A percentile compares a stretch with the other conserved stretches of the same genome.
These are phyloP conservation scores for Raphanus sativus DNA, from an alignment of 345 rosid species.

Conservation along the genomic window DNA sequence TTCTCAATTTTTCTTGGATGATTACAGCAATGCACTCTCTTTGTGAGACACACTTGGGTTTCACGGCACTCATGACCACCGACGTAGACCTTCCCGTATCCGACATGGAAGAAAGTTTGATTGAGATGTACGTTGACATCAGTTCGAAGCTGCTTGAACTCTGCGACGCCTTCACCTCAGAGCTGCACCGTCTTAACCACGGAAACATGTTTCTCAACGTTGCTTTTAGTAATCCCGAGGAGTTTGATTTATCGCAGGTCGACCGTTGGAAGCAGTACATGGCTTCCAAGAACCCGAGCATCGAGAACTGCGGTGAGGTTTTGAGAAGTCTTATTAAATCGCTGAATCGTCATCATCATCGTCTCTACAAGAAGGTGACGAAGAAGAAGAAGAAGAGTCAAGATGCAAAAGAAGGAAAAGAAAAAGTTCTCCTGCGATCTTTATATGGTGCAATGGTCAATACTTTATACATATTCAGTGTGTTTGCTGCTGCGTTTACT, in stretches of 20 bases:
- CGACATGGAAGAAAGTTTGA: conserved; percentile 62
- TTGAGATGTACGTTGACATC: conserved; percentile 53
- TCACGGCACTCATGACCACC: conserved; percentile 47
- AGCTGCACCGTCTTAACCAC: conserved; percentile 66
- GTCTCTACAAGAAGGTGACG: neutral
- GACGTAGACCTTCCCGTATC: conserved; percentile 61
- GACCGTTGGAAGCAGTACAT: conserved; percentile 66
- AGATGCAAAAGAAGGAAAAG: conserved; percentile 61
- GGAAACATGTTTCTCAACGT: conserved; percentile 70
- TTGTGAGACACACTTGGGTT: conserved; percentile 59
- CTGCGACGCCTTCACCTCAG: conserved; percentile 69
- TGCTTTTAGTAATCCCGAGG: conserved; percentile 49
- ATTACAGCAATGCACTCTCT: conserved; percentile 64
- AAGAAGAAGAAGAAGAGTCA: conserved; percentile 58
- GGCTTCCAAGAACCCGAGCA: conserved; percentile 56
- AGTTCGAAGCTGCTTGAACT: conserved; percentile 78
- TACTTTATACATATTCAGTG: conserved; percentile 61
- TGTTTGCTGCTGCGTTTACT: conserved; percentile 67
- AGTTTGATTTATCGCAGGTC: conserved; percentile 41
- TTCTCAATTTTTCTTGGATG: conserved; percentile 76
- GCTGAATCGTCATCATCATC: conserved; percentile 29
- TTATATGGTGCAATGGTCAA: conserved; percentile 74
- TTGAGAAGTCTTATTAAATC: conserved; percentile 52
- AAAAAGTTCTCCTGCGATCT: conserved; percentile 72
- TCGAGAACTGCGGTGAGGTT: conserved; percentile 53